Base-by-base conservation (phyloP, 2,329 filamentous ascomycete genomes). In the Exophiala sideris region DNA sequence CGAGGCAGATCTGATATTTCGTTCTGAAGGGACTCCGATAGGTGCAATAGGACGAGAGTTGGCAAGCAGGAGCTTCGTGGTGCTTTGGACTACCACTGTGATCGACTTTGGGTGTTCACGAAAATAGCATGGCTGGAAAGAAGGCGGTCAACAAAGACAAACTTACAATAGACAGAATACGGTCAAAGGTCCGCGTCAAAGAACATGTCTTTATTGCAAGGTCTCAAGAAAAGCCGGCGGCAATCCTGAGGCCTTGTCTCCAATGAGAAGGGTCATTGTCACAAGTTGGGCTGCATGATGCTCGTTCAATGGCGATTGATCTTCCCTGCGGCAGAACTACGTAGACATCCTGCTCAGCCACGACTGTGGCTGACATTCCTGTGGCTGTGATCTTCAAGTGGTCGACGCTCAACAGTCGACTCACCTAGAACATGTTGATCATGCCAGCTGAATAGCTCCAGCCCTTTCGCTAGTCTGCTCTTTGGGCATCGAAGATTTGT, bases 61-160 rank as follows among this genome's bases (percentile, higher is more conserved):
- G 24, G 24, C 24, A 29, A 8, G 7, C 5, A 29, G 7, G 2
- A 29, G 24, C 24, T 29, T 29, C 24, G 2, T 29, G 24, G 24
- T 29, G 24, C 24, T 29, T 29, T 29, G 47, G 5, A 24, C 46
- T 53, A 24, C 20, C 42, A 24, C 45, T 24, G 16, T 16, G 52
- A 29, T 42, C 20, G 52, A 36, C 5, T 24, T 16, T 36, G 20
- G 36, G 18, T 34, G 36, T 24, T 38, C 32, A 46, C 44, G 32
- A 51, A 56, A 57, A 55, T 60, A 53, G 52, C 57, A 60, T 57
- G 54, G 51, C 57, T 57, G 51, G 51, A 50, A 47, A 40, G 24
- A n/a, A 36, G 44, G 54, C 51, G 54, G 54, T 57, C 54, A 56
- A 55, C 54, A 57, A 60, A 50, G 49, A 38, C 16, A 41, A 16